Conservation (phyloP, 805 yeast species). For the Candida mattraensis region DNA sequence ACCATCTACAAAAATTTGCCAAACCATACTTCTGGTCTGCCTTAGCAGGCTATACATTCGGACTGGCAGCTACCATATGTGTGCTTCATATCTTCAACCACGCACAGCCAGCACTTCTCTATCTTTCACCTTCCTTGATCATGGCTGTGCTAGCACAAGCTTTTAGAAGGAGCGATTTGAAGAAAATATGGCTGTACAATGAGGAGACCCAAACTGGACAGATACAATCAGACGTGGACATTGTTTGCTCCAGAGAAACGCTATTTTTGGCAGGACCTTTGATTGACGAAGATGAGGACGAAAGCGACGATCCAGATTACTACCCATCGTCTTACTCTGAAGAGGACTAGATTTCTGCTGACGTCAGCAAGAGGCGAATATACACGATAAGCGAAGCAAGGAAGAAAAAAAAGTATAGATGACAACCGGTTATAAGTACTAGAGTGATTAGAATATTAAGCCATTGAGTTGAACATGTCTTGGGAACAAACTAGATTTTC, state of each 20-base stretch:
- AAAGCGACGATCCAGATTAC: conserved; percentile 25
- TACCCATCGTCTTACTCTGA: conserved; percentile 9
- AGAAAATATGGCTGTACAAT: conserved; percentile 39
- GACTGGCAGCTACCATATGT: conserved; percentile 42
- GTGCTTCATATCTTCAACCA: conserved; percentile 38
- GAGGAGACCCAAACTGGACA: conserved; percentile 25
- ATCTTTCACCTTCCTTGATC: conserved; percentile 52
- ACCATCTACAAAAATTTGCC: conserved; percentile 38
- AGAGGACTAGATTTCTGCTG: conserved; percentile 6
- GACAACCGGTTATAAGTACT: too few relatives aligned
- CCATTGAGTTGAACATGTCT: conserved; percentile 15
- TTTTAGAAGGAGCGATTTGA: conserved; percentile 41
- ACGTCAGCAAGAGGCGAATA: not conserved
- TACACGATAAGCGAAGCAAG: conserved; percentile 7
- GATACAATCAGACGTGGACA: conserved; percentile 15
- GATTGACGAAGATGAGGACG: conserved; percentile 26
- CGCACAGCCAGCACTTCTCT: conserved; percentile 71
- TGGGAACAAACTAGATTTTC: conserved; percentile 65
- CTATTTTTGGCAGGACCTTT: conserved; percentile 23
- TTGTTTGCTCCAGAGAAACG: conserved; percentile 27
- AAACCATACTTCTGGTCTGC: conserved; percentile 48
- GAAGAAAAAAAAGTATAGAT: too few relatives aligned
- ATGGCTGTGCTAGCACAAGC: conserved; percentile 38
- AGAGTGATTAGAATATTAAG: conserved; percentile 1
- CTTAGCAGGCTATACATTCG: conserved; percentile 48